These are phyloP conservation scores for Septoria linicola DNA, from an alignment of 2,329 filamentous ascomycete species.

Conservation along the genomic window DNA sequence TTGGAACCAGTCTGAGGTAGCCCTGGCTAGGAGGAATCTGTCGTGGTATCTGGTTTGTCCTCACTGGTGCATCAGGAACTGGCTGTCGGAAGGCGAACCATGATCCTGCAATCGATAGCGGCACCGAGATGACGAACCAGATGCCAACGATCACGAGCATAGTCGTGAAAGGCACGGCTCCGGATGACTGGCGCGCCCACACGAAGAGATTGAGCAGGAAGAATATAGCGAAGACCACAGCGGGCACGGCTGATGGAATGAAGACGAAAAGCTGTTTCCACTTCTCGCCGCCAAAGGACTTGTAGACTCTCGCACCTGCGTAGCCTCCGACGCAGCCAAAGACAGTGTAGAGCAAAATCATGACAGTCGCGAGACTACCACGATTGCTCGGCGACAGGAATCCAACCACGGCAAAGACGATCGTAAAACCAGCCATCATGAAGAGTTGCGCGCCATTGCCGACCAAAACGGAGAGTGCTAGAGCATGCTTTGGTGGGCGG, in stretches of 20 bases:
- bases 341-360: constrained; percentile 88
- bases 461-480: constrained; percentile 81
- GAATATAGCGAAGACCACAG: constrained; percentile 80
- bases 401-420: constrained; percentile 86
- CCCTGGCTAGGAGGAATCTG: constrained; percentile 84
- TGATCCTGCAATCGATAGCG: constrained; percentile 82
- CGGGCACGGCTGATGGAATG: constrained; percentile 82
- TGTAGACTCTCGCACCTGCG: constrained; percentile 85
- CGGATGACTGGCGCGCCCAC: constrained; percentile 88
- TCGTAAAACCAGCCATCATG: constrained; percentile 94
- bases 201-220: constrained; percentile 96
- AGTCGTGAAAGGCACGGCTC: constrained; percentile 91
- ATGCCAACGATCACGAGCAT: constrained; percentile 93
- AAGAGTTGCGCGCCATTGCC: constrained; percentile 96
- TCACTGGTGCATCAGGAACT: constrained; percentile 74
- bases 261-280: constrained; percentile 93
- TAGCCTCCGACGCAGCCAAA: constrained; percentile 94
- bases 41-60: constrained; percentile 95
- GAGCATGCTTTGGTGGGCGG: constrained; percentile 76
- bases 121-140: constrained; percentile 96
- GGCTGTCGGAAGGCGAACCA: constrained; percentile 83
- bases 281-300: constrained; percentile 83
- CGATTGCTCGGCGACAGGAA: constrained; percentile 96
- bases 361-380: constrained; percentile 87
- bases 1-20: constrained; percentile 83